phyloP scores from a whole-genome alignment of 257 asterid species.

The Plantago ovata region DNA sequence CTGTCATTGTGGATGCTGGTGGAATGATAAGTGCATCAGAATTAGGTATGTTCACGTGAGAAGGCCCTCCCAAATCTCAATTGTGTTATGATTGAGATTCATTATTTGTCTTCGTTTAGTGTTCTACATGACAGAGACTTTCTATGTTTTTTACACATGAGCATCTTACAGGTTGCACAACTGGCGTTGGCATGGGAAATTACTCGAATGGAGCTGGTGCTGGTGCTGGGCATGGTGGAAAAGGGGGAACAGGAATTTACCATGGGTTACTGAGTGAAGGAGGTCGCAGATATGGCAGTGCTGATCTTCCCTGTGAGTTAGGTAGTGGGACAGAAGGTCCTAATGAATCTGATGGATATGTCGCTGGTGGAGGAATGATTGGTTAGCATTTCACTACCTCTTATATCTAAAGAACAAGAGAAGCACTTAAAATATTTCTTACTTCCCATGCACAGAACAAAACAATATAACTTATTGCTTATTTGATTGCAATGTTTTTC shows the following conservation, averaged over 20 bases:
- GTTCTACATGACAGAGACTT: conserved; percentile 17
- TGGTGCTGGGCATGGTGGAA: conserved; percentile 98
- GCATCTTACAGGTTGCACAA: conserved; percentile 69
- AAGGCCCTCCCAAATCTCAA: conserved; percentile 17
- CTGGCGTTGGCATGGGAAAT: conserved; percentile 90
- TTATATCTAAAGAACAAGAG: conserved; percentile 11
- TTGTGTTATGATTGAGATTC: conserved; percentile 15
- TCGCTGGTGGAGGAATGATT: conserved; percentile 92
- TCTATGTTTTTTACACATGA: conserved; percentile 22
- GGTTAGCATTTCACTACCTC: conserved; percentile 40
- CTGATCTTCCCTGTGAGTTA: conserved; percentile 92
- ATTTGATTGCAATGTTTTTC: conserved; percentile 1
- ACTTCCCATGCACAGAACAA: conserved; percentile 14
- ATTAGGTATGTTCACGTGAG: conserved; percentile 47
- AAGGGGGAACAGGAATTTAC: conserved; percentile 87
- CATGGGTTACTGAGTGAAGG: conserved; percentile 73
- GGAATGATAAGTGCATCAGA: conserved; percentile 90
- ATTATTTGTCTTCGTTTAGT: conserved; percentile 11
- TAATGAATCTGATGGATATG: conserved; percentile 60
- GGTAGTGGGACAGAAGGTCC: conserved; percentile 89
- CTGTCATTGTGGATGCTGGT: conserved; percentile 63
- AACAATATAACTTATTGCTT: conserved; percentile 6
- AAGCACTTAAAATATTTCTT: neutral
- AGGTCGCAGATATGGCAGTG: conserved; percentile 77
- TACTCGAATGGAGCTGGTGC: conserved; percentile 91